Evolutionary conservation across 2,329 filamentous ascomycete species (phyloP).

Genomic region (Trichocomaceae sp.): DNA sequence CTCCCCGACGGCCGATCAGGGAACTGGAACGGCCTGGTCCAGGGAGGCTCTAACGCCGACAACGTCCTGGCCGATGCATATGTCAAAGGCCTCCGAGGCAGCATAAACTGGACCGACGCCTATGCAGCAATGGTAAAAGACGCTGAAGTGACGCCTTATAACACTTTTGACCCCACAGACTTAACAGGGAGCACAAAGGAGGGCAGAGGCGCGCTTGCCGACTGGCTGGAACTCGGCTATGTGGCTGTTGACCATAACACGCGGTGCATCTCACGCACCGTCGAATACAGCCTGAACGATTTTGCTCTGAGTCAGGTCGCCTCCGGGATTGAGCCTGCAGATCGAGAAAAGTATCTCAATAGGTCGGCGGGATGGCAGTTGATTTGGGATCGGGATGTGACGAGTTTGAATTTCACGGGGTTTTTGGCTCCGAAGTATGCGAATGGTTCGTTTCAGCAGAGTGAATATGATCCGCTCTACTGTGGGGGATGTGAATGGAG

Average conservation of each 20-base stretch:
- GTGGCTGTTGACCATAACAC: conserved; percentile 54
- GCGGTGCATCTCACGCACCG: conserved; percentile 57
- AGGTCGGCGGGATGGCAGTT: conserved; percentile 65
- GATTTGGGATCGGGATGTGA: conserved; percentile 58
- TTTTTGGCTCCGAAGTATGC: conserved; percentile 52
- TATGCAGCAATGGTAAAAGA: conserved; percentile 61
- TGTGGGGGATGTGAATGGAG: conserved; percentile 63
- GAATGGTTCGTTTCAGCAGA: conserved; percentile 44
- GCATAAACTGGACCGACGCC: conserved; percentile 59
- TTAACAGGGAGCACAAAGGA: conserved; percentile 58
- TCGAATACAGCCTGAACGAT: conserved; percentile 62
- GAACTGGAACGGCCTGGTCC: conserved; percentile 56
- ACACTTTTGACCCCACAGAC: conserved; percentile 51
- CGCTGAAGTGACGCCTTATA: conserved; percentile 57
- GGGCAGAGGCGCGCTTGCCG: conserved; percentile 60
- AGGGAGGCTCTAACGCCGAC: conserved; percentile 65
- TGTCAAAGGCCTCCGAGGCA: conserved; percentile 59
- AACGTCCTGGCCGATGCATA: conserved; percentile 68
- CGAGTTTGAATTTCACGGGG: conserved; percentile 51
- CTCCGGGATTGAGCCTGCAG: conserved; percentile 42
- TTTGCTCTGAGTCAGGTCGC: conserved; percentile 56
- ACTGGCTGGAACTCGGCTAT: conserved; percentile 60
- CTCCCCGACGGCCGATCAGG: conserved; percentile 61
- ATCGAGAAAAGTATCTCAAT: conserved; percentile 50
- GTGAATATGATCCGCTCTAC: conserved; percentile 42